Conservation (phyloP, 768 basidiomycete genomes). For the Podaxis sp. region DNA sequence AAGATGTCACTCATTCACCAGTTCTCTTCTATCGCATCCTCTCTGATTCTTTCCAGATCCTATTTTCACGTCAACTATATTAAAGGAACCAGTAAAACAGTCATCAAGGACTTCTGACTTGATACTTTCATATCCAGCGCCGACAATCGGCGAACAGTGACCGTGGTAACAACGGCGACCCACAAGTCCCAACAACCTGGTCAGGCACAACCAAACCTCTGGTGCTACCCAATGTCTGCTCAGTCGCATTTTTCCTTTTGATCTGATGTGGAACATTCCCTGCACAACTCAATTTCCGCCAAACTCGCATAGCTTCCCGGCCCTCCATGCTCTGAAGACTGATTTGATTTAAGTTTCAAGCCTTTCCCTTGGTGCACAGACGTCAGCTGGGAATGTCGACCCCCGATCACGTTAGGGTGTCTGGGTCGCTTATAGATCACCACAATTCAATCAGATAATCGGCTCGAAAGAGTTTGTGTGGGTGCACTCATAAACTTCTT, state of each 20-base stretch:
- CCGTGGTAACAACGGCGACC: background rate
- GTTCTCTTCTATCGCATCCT: background rate
- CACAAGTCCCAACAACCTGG: background rate
- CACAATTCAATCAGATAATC: no score
- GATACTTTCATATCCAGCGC: background rate
- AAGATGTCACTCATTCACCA: constrained; percentile 13
- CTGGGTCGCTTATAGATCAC: no score
- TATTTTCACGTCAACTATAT: background rate
- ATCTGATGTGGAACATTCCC: background rate
- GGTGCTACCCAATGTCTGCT: background rate
- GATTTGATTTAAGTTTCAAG: background rate
- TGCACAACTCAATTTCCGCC: background rate
- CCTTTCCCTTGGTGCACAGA: background rate
- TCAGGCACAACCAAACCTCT: background rate
- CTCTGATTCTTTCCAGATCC: constrained; percentile 4
- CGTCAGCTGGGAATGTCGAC: background rate
- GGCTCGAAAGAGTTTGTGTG: no score
- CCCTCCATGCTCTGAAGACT: background rate
- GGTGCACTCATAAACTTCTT: no score
- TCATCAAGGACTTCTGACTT: background rate
- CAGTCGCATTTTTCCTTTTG: background rate
- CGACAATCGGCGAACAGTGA: background rate
- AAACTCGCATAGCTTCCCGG: background rate
- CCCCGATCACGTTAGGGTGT: background rate
- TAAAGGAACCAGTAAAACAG: background rate